Evolutionary conservation across 2,329 filamentous ascomycete species (phyloP).

Genomic region (Pestalotiopsis sp.): DNA sequence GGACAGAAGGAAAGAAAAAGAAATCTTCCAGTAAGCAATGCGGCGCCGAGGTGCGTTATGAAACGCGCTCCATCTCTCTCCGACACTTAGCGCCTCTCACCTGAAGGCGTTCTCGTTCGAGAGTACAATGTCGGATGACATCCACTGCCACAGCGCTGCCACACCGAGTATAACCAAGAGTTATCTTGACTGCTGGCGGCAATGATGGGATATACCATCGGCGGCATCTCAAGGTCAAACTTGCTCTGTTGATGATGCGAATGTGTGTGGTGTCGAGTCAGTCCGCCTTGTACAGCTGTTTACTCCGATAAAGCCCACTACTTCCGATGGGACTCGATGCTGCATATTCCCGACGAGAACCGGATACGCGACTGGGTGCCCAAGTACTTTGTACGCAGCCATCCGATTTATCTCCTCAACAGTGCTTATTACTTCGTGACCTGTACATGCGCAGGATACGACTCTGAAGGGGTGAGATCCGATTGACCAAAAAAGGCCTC

Average conservation of each 20-base stretch:
- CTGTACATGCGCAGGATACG: background rate
- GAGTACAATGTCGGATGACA: background rate
- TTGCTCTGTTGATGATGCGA: too few relatives aligned
- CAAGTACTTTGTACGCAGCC: background rate
- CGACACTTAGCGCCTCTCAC: constrained; percentile 3
- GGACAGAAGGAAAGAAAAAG: background rate
- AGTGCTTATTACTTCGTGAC: too few relatives aligned
- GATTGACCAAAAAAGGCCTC: background rate
- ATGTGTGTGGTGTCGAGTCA: too few relatives aligned
- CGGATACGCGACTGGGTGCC: background rate
- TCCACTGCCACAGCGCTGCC: background rate
- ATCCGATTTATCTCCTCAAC: too few relatives aligned
- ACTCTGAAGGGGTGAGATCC: background rate
- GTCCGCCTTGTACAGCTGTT: background rate
- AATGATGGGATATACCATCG: too few relatives aligned
- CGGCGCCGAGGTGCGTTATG: background rate
- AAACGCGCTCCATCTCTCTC: constrained; percentile 3
- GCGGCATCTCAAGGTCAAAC: too few relatives aligned
- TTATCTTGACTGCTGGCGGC: too few relatives aligned
- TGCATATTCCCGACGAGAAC: background rate
- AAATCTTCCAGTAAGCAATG: background rate
- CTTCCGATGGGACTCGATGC: background rate
- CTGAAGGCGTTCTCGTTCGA: background rate
- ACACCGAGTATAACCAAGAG: too few relatives aligned
- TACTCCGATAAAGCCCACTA: background rate